Evolutionary conservation across 1,139 yeast species (phyloP), one percentile per base, ranked within the genome.

Genomic region (Wickerhamomyces sp.): DNA sequence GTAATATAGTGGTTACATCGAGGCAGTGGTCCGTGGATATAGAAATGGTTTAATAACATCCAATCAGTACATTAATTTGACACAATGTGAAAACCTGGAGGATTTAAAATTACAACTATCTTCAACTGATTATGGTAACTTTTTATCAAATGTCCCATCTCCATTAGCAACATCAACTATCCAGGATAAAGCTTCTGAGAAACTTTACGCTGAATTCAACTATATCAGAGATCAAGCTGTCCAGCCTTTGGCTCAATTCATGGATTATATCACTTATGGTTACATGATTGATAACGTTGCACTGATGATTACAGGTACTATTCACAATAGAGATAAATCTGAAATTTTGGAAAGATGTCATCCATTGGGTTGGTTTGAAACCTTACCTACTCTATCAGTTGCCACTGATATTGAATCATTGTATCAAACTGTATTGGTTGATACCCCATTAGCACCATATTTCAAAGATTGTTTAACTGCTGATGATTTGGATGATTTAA

Each of bases 241-340:
- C 36, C 93, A 91, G 48, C 85, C 83, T 36, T 71, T 91, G 59
- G 72, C 89, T 41, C 79, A 81, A 64, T 90, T 91, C 62, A 76
- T 94, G 79, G 96, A 94, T 65, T 94, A 72, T 66, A 89, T 94
- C 62, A 84, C 94, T 40, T 93, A 90, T 64, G 95, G 97, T 11
- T 94, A 94, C 69, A 94, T 94, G 99, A 94, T 94, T 63, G 99
- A 94, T 69, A 94, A 94, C 65, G 96, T 93, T 39, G 88, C 94
- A 30, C 75, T 94, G 60, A 86, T 94, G 84, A 91, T 94, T 60
- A 91, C 98, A 1, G 99, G 99, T 34, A 90, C 99, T 0, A 79
- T 93, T 51, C 99, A 94, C 63, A 96, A 91, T 61, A 79, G 98
- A 61, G 96, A 94, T 65, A 80, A 87, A 62, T 71, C 81, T 41